Conservation (phyloP, 1,284 basidiomycete genomes). For the Trametes hirsuta region DNA sequence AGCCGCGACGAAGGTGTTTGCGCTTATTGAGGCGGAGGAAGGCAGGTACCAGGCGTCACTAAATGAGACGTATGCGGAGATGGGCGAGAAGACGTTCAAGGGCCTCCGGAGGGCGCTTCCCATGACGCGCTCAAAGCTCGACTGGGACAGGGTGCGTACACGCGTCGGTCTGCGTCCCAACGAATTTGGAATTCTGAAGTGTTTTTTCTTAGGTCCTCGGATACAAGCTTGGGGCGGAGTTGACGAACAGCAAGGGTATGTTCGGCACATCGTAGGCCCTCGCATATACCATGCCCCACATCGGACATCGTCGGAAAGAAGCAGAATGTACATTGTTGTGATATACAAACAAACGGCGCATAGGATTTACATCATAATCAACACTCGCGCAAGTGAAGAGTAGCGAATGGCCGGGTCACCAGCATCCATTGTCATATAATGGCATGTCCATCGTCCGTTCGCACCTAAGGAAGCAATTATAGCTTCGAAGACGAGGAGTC, state of each 20-base stretch:
- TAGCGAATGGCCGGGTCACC: no score
- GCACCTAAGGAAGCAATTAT: neutral
- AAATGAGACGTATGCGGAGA: conserved; percentile 80
- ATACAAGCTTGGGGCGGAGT: conserved; percentile 85
- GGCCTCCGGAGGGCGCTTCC: conserved; percentile 86
- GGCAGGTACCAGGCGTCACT: conserved; percentile 75
- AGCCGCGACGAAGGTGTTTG: conserved; percentile 75
- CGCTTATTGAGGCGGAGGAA: conserved; percentile 82
- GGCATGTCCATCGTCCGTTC: neutral
- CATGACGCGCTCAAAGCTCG: conserved; percentile 89
- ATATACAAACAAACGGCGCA: conserved; percentile 3
- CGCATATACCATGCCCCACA: neutral
- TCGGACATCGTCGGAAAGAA: neutral
- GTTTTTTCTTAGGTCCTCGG: conserved; percentile 53
- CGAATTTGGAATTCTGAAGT: conserved; percentile 16
- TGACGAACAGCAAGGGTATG: conserved; percentile 70
- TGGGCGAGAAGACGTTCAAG: conserved; percentile 92
- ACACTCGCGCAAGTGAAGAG: neutral
- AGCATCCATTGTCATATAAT: neutral
- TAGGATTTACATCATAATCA: neutral
- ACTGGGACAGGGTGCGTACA: conserved; percentile 80
- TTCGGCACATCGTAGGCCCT: conserved; percentile 44
- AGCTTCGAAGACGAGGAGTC: conserved; percentile 42
- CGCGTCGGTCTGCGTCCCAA: conserved; percentile 30
- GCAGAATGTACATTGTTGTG: conserved; percentile 15